Percentiles rank a stretch among this genome's conserved stretches.
Evolutionary conservation across 1,139 yeast species (phyloP).

Genomic region (Lodderomyces metapsilosis): DNA sequence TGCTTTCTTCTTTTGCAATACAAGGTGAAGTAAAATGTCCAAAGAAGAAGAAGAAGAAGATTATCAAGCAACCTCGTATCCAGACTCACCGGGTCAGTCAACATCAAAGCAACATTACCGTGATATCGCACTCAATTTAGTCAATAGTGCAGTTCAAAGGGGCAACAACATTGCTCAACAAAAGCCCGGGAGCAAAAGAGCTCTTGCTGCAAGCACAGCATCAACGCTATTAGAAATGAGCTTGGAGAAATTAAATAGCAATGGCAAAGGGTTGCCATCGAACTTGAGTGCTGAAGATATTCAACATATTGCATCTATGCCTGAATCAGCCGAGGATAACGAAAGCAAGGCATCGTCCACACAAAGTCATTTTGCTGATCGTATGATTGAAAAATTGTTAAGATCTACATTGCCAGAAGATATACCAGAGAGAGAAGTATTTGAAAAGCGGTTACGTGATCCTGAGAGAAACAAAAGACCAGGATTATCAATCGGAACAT

Average conservation of each 20-base stretch:
- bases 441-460: conserved; percentile 45
- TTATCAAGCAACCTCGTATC: conserved; percentile 3
- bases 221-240: conserved; percentile 58
- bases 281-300: conserved; percentile 20
- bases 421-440: conserved; percentile 45
- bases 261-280: conserved; percentile 2
- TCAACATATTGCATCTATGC: conserved; percentile 19
- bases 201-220: conserved; percentile 57
- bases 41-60: conserved; percentile 3
- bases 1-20: neutral
- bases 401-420: conserved; percentile 42
- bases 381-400: conserved; percentile 52
- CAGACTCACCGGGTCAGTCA: conserved; percentile 5
- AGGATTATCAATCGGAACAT: conserved; percentile 47
- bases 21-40: neutral
- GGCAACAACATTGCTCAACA: conserved; percentile 26
- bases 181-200: conserved; percentile 39
- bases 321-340: conserved; percentile 25
- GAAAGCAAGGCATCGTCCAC: conserved; percentile 8
- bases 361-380: conserved; percentile 53
- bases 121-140: conserved; percentile 13
- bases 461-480: conserved; percentile 46
- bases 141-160: conserved; percentile 16
- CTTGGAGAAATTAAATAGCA: conserved; percentile 30
- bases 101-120: conserved; percentile 9